These are phyloP conservation scores for Paxillus involutus DNA, from an alignment of 768 basidiomycete genomes.

Conservation along the genomic window DNA sequence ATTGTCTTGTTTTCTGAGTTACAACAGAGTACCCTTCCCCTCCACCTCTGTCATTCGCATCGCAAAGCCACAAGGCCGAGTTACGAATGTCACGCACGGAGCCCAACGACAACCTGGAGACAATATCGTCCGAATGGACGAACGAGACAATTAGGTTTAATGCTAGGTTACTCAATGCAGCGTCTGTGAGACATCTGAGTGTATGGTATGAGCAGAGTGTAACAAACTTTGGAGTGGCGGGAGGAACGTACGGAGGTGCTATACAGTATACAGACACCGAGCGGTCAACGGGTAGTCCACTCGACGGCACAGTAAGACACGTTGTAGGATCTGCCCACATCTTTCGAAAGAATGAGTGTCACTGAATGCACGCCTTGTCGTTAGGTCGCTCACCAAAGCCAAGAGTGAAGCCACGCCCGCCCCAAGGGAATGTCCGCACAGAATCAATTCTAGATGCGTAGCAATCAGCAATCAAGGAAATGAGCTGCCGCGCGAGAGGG, in stretches of 20 bases:
- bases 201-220: neutral
- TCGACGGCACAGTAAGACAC: slow-evolving; percentile 64
- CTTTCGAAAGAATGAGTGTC: slow-evolving; percentile 35
- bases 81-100: slow-evolving; percentile 74
- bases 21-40: slow-evolving; percentile 40
- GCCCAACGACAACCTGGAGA: slow-evolving; percentile 76
- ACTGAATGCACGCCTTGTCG: neutral
- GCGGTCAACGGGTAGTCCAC: slow-evolving; percentile 67
- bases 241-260: slow-evolving; percentile 65
- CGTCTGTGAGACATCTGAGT: slow-evolving; percentile 59
- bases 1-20: slow-evolving; percentile 50
- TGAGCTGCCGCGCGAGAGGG: neutral
- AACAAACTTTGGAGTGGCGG: neutral
- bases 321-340: slow-evolving; percentile 86
- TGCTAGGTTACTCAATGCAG: slow-evolving; percentile 57
- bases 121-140: slow-evolving; percentile 80
- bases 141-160: slow-evolving; percentile 71
- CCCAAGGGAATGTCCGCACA: slow-evolving; percentile 84
- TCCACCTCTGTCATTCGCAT: slow-evolving; percentile 51
- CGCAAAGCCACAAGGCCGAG: slow-evolving; percentile 78
- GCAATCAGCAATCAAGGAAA: slow-evolving; percentile 2
- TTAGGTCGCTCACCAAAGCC: slow-evolving; percentile 53
- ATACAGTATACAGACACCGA: slow-evolving; percentile 76
- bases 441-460: slow-evolving; percentile 53
- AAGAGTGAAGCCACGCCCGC: slow-evolving; percentile 78